These are phyloP conservation scores for Hyphopichia khmerensis DNA, from an alignment of 1,139 yeast genomes.

Conservation along the genomic window DNA sequence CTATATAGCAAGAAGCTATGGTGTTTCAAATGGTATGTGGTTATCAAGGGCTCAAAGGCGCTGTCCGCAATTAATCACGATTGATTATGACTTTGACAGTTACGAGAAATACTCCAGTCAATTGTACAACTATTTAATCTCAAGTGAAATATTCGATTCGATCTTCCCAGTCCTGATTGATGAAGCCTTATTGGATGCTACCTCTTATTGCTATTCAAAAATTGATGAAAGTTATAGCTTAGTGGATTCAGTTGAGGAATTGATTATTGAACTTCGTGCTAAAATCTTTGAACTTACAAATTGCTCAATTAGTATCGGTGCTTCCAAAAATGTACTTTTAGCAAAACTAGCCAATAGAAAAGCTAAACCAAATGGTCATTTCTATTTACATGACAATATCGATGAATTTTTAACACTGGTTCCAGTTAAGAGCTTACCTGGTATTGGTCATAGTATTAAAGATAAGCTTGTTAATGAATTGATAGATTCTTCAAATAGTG, in stretches of 20 bases:
- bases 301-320: slow-evolving; percentile 79
- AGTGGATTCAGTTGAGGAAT: slow-evolving; percentile 10
- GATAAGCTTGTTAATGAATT: slow-evolving; percentile 34
- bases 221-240: not conserved
- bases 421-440: slow-evolving; percentile 69
- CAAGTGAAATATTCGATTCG: slow-evolving; percentile 50
- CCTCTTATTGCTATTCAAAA: slow-evolving; percentile 28
- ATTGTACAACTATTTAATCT: slow-evolving; percentile 55
- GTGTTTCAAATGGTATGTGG: slow-evolving; percentile 92
- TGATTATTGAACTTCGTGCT: slow-evolving; percentile 42
- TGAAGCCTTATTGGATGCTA: slow-evolving; percentile 78
- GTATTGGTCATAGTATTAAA: slow-evolving; percentile 66
- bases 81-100: slow-evolving; percentile 73
- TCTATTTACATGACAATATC: slow-evolving; percentile 29
- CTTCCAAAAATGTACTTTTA: slow-evolving; percentile 65
- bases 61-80: slow-evolving; percentile 63
- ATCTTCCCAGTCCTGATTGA: slow-evolving; percentile 88
- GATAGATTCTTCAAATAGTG: slow-evolving; percentile 5
- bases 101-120: slow-evolving; percentile 55
- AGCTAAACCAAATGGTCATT: slow-evolving; percentile 81
- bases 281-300: slow-evolving; percentile 47
- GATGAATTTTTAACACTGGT: slow-evolving; percentile 40
- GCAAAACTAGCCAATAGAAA: slow-evolving; percentile 73
- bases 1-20: slow-evolving; percentile 72
- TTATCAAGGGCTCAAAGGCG: slow-evolving; percentile 55